These are phyloP conservation scores for Conidiobolus incongruus DNA, from an alignment of 371 early-diverging fungal genomes.

Conservation along the genomic window DNA sequence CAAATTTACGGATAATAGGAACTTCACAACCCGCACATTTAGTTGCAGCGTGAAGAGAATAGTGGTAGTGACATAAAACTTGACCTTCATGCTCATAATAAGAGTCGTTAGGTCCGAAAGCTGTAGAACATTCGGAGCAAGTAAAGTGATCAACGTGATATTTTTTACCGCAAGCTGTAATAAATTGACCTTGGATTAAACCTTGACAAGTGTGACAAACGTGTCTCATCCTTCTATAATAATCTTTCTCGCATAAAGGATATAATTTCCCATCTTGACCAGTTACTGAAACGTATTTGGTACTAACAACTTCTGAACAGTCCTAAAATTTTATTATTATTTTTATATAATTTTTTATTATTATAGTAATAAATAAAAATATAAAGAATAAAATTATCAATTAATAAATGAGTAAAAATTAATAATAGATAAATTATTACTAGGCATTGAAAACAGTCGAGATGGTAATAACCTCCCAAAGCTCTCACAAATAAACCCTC, in stretches of 20 bases:
- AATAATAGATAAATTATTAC: no score
- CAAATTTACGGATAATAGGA: constrained; percentile 78
- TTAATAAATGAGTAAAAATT: background rate
- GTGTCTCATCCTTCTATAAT: constrained; percentile 59
- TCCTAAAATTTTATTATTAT: constrained; percentile 47
- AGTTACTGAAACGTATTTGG: constrained; percentile 67
- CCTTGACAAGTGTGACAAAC: constrained; percentile 77
- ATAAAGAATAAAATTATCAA: background rate
- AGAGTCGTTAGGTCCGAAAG: constrained; percentile 84
- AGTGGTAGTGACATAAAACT: constrained; percentile 80
- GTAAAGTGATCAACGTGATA: constrained; percentile 92
- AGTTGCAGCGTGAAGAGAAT: constrained; percentile 55
- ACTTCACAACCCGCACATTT: constrained; percentile 84
- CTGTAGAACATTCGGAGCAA: constrained; percentile 73
- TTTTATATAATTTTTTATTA: background rate
- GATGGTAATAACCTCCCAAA: constrained; percentile 64
- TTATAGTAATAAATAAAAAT: background rate
- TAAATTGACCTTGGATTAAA: constrained; percentile 75
- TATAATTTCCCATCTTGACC: constrained; percentile 24
- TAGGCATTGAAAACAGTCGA: constrained; percentile 80
- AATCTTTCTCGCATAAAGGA: constrained; percentile 71
- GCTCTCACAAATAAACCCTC: constrained; percentile 79
- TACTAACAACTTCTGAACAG: constrained; percentile 64
- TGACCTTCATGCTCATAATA: constrained; percentile 77
- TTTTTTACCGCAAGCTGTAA: constrained; percentile 73